A percentile compares a stretch with the other conserved stretches of the same genome.
phyloP scores from a whole-genome alignment of 345 rosid species.

The Gossypium raimondii region DNA sequence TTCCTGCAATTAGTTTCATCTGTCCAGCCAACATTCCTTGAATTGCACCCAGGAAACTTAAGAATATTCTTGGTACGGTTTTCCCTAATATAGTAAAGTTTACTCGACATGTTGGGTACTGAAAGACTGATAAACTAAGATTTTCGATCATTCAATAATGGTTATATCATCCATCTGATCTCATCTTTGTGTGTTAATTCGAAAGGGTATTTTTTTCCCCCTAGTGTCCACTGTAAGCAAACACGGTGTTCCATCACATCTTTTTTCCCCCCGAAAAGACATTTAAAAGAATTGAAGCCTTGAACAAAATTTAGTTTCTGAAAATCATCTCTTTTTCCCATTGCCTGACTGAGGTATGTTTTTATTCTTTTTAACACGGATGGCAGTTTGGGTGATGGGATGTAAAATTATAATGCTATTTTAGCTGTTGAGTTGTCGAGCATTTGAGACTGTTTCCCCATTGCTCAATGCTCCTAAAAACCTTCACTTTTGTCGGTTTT shows the following conservation, averaged over 20 bases:
- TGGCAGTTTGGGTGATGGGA: no score
- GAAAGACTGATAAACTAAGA: not conserved
- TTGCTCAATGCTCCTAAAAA: not conserved
- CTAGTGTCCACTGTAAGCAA: not conserved
- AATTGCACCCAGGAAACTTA: not conserved
- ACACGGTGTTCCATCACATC: not conserved
- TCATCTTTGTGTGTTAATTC: not conserved
- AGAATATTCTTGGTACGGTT: constrained; percentile 10
- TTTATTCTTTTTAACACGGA: no score
- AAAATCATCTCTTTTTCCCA: no score
- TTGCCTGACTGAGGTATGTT: no score
- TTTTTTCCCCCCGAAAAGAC: not conserved
- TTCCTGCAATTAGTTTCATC: not conserved
- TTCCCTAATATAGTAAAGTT: not conserved
- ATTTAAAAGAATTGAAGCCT: not conserved
- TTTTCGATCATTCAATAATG: not conserved
- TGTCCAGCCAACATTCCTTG: not conserved
- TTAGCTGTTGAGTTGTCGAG: not conserved
- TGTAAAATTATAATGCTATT: no score
- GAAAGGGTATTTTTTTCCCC: not conserved
- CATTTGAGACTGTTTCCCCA: constrained; percentile 1
- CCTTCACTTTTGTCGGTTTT: constrained; percentile 4
- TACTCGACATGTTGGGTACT: not conserved
- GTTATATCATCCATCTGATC: not conserved
- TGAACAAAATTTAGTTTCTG: no score